These are phyloP conservation scores for Danielia reshetovae DNA, from an alignment of 805 yeast species.

Conservation along the genomic window DNA sequence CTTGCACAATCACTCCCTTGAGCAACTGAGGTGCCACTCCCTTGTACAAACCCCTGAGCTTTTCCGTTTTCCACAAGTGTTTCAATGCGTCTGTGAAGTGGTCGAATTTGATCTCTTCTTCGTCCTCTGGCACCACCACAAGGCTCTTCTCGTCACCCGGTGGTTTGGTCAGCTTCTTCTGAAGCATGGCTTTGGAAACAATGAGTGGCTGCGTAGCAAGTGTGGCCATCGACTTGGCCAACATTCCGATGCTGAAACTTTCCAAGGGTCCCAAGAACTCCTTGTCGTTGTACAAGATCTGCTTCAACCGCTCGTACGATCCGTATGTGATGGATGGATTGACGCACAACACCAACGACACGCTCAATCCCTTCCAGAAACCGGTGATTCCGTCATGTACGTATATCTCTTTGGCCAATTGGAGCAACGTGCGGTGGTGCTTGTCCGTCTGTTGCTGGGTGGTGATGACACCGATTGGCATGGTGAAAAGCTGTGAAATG, in stretches of 20 bases:
- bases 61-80: slow-evolving; percentile 62
- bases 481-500: slow-evolving; percentile 71
- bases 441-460: slow-evolving; percentile 55
- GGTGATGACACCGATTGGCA: slow-evolving; percentile 76
- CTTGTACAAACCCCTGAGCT: slow-evolving; percentile 64
- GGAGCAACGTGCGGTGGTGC: slow-evolving; percentile 27
- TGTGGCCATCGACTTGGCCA: slow-evolving; percentile 78
- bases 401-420: slow-evolving; percentile 45
- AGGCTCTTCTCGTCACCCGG: slow-evolving; percentile 25
- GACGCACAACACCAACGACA: slow-evolving; percentile 68
- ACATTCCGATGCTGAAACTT: slow-evolving; percentile 70
- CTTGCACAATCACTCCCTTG: slow-evolving; percentile 83
- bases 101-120: slow-evolving; percentile 43
- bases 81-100: slow-evolving; percentile 61
- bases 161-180: slow-evolving; percentile 36
- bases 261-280: slow-evolving; percentile 54
- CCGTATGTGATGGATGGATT: slow-evolving; percentile 90
- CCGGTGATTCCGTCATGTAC: slow-evolving; percentile 65
- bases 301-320: slow-evolving; percentile 64
- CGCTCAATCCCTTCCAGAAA: slow-evolving; percentile 82
- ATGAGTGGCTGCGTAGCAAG: slow-evolving; percentile 79
- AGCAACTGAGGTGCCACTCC: slow-evolving; percentile 76
- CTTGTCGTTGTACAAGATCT: slow-evolving; percentile 41
- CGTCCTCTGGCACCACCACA: slow-evolving; percentile 26
- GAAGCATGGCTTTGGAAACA: slow-evolving; percentile 79